Evolutionary conservation across 2,329 filamentous ascomycete species (phyloP).

Genomic region (Gremmenia infestans): DNA sequence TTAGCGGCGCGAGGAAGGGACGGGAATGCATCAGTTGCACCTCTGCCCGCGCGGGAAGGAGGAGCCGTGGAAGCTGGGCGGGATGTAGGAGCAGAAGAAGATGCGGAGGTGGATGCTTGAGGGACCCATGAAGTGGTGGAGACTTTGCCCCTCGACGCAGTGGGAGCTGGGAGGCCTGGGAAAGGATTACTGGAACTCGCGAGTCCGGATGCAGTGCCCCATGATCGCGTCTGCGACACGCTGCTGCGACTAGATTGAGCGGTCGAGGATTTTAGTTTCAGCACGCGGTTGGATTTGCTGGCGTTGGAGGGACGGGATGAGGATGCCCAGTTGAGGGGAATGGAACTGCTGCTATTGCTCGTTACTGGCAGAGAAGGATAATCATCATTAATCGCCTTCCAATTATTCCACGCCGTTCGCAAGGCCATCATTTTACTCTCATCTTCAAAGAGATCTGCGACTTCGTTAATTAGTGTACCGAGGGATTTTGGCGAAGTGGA

Average conservation of each 20-base stretch:
- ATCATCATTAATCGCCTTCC: conserved; percentile 93
- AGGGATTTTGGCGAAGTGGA: conserved; percentile 75
- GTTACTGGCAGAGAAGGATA: conserved; percentile 83
- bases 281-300: conserved; percentile 46
- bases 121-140: conserved; percentile 32
- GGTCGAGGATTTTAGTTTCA: conserved; percentile 66
- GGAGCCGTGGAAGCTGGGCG: conserved; percentile 14
- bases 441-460: conserved; percentile 90
- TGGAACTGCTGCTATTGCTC: conserved; percentile 46
- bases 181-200: conserved; percentile 37
- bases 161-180: conserved; percentile 36
- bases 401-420: conserved; percentile 86
- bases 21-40: conserved; percentile 64
- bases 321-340: conserved; percentile 30
- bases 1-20: conserved; percentile 76
- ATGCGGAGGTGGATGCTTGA: conserved; percentile 29
- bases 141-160: conserved; percentile 24
- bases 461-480: conserved; percentile 83
- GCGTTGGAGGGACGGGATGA: conserved; percentile 13
- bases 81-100: conserved; percentile 31
- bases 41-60: conserved; percentile 2
- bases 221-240: conserved; percentile 51
- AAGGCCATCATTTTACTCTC: conserved; percentile 66
- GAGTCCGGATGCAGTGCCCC: conserved; percentile 38
- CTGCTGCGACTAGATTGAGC: conserved; percentile 60